Evolutionary conservation across 306 rosid genomes (phyloP), one percentile per base, ranked within the genome.

Genomic region (Psophocarpus tetragonolobus): DNA sequence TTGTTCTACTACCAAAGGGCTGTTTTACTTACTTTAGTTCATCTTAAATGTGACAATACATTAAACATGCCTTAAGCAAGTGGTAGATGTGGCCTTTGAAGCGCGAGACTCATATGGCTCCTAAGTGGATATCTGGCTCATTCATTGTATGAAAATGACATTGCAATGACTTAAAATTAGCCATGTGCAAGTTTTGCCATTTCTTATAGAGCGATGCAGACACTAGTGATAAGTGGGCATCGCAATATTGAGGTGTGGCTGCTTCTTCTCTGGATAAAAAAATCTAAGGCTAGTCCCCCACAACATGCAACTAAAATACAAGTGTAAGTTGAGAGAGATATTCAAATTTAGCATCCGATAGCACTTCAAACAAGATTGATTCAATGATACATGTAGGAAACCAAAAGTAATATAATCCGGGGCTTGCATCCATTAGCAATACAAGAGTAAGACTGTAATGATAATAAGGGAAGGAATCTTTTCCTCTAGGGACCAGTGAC

Each of bases 401-500:
- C 26, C 3, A 24, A 18, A 47, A 58, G 14, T 4, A 60, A 54
- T 2, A 63, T 42, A 58, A 62, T 69, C 60, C 23, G 61, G 41
- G 58, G 65, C 73, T 82, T 53, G 75, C 64, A 71, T 20, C 74
- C 75, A 77, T 30, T 24, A 36, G 57, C 33, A 62, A 18, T 26
- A 66, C 33, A 62, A 18, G 33, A 61, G 61, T 51, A 38, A 70
- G 38, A 67, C 12, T 61, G 73, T 50, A 57, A 54, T 21, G 10
- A 64, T 51, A 73, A 69, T 10, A 72, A 75, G 74, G 76, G 81
- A 83, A 70, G 77, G 87, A 83, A 83, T 83, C 83, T 78, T 76
- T 76, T 72, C 60, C 64, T 14, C 8, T 57, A 20, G 81, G 83
- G 86, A 74, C 81, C 83, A 54, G 14, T 39, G 50, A 66, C 77